A percentile compares a stretch with the other conserved stretches of the same genome.
Evolutionary conservation across 345 rosid genomes (phyloP).

Genomic region (Moricandia moricandioides): DNA sequence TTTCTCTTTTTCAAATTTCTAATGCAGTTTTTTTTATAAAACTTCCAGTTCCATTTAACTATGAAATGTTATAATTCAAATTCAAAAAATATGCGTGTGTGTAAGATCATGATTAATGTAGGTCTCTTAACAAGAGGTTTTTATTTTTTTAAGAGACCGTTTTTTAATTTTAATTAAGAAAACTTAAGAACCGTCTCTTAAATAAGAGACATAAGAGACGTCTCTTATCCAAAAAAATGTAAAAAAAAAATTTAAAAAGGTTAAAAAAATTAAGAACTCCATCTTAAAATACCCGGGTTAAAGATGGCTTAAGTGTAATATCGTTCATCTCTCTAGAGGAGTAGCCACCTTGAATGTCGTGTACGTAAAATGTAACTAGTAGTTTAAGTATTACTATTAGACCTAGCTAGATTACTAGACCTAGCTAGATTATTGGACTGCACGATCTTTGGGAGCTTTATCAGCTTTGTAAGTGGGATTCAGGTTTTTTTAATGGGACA

Average conservation of each 20-base stretch:
- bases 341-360: conserved; percentile 11
- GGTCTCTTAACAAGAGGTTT: no score
- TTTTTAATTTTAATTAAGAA: no score
- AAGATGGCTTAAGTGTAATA: no score
- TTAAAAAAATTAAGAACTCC: no score
- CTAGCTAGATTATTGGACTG: conserved; percentile 13
- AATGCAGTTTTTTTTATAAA: background rate
- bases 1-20: background rate
- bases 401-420: background rate
- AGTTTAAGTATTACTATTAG: background rate
- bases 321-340: background rate
- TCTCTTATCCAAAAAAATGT: no score
- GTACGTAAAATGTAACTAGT: conserved; percentile 15
- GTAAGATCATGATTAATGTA: no score
- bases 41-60: background rate
- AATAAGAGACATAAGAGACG: no score
- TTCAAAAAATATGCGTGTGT: background rate
- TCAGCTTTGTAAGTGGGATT: conserved; percentile 31
- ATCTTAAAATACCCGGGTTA: no score
- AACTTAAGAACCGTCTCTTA: no score
- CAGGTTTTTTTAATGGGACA: conserved; percentile 25
- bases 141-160: no score
- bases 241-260: no score
- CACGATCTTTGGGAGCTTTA: conserved; percentile 27
- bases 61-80: background rate